Percentiles rank a stretch among this genome's conserved stretches.
Conservation (phyloP, 306 rosid genomes). For the Fragaria iinumae region DNA sequence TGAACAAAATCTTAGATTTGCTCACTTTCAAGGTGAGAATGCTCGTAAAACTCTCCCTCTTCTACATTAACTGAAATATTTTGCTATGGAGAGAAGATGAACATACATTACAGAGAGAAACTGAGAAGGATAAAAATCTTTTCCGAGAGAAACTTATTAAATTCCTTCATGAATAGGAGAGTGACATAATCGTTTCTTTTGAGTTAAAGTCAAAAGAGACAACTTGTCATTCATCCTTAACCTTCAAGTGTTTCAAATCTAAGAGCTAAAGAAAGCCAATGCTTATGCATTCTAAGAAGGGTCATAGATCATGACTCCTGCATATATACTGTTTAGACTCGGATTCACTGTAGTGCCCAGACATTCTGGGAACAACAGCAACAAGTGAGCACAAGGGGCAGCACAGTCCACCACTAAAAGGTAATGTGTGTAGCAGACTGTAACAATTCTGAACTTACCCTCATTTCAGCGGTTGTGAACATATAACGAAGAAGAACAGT, state of each 20-base stretch:
- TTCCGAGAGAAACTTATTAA: neutral
- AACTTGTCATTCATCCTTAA: neutral
- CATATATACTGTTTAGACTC: neutral
- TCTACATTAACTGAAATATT: neutral
- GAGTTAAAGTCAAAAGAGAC: neutral
- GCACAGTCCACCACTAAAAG: neutral
- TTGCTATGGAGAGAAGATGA: neutral
- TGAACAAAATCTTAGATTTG: neutral
- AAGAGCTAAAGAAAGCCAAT: neutral
- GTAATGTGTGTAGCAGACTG: neutral
- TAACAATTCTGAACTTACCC: slow-evolving; percentile 42
- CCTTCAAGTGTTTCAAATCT: neutral
- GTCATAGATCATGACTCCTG: neutral
- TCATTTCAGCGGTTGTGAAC: slow-evolving; percentile 86
- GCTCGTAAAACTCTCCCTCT: neutral
- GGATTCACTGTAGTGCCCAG: neutral
- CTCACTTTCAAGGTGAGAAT: neutral
- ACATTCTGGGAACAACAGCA: neutral
- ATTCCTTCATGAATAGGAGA: neutral
- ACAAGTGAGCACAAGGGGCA: neutral
- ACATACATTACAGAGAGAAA: neutral
- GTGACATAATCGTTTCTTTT: neutral
- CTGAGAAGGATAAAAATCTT: neutral
- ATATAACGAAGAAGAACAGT: slow-evolving; percentile 77
- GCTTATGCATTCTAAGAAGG: neutral